Conservation (phyloP, 176 grass and related monocot species). For the Carex cristatella region DNA sequence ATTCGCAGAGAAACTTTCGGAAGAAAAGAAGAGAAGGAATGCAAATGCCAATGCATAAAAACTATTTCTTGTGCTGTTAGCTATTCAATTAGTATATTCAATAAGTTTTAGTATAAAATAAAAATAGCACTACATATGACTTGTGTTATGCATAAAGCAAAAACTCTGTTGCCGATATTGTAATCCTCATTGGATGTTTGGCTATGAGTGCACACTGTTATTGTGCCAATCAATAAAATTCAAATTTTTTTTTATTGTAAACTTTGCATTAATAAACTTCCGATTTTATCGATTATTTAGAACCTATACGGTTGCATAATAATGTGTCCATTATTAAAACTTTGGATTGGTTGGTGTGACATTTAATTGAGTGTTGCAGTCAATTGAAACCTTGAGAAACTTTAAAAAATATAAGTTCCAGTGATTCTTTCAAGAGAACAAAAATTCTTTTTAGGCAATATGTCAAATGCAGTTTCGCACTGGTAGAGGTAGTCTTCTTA, state of each 20-base stretch:
- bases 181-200: neutral
- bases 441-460: no score
- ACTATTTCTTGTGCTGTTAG: neutral
- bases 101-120: neutral
- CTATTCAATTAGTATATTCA: neutral
- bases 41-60: neutral
- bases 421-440: no score
- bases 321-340: neutral
- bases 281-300: neutral
- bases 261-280: neutral
- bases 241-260: neutral
- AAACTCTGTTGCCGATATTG: no score
- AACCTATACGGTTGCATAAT: neutral
- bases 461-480: no score
- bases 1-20: constrained; percentile 49
- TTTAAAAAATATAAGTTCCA: no score
- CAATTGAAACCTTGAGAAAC: neutral
- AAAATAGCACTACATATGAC: no score
- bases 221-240: constrained; percentile 4
- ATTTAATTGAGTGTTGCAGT: neutral
- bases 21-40: constrained; percentile 34
- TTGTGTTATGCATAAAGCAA: no score
- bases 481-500: no score
- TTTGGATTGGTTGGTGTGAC: neutral
- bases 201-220: neutral